phyloP scores from a whole-genome alignment of 306 rosid genomes.

The Fragaria iinumae region DNA sequence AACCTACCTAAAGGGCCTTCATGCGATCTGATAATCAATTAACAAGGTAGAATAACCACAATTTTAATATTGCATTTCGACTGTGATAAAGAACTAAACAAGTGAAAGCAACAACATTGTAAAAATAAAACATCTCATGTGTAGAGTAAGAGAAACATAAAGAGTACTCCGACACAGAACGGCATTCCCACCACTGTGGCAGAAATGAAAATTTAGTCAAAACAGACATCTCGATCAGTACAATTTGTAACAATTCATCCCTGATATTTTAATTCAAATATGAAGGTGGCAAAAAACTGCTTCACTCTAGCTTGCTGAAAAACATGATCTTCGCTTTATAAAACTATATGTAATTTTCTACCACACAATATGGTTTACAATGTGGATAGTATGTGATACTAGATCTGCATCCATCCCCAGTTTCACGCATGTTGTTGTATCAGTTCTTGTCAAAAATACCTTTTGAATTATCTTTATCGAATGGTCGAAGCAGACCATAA shows the following conservation, averaged over 20 bases:
- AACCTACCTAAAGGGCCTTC: neutral
- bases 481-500: conserved; percentile 11
- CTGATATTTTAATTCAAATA: neutral
- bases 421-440: neutral
- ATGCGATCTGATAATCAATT: too few relatives aligned
- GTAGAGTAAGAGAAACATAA: too few relatives aligned
- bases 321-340: neutral
- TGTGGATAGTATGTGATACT: neutral
- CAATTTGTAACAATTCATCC: neutral
- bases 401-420: neutral
- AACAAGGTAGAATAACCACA: too few relatives aligned
- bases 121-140: too few relatives aligned
- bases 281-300: neutral
- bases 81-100: too few relatives aligned
- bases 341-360: neutral
- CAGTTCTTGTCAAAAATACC: neutral
- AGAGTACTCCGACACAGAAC: too few relatives aligned
- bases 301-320: neutral
- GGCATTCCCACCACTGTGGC: neutral
- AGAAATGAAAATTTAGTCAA: neutral
- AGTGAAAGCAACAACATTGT: too few relatives aligned
- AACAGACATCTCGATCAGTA: neutral
- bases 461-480: neutral
- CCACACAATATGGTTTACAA: neutral
- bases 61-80: too few relatives aligned